Evolutionary conservation across 2,329 filamentous ascomycete genomes (phyloP).

Genomic region (Macrophomina pseudophaseolina): DNA sequence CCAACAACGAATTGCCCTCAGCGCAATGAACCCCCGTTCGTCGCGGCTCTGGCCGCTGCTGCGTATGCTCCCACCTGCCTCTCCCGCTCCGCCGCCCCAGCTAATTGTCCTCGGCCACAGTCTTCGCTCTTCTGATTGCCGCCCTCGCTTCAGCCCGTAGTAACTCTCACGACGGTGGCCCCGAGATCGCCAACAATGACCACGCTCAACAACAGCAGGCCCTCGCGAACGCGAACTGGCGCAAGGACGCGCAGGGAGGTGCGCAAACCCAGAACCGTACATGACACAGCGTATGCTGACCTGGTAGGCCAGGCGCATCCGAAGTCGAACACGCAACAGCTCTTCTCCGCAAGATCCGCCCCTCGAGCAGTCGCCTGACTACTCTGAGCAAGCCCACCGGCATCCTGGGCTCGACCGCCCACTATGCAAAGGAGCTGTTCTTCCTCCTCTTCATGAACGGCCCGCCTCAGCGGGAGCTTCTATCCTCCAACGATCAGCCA

Average conservation of each 20-base stretch:
- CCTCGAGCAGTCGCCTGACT: slow-evolving; percentile 47
- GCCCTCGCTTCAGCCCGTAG: slow-evolving; percentile 35
- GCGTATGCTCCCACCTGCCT: slow-evolving; percentile 9
- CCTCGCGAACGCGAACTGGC: slow-evolving; percentile 17
- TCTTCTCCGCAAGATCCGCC: slow-evolving; percentile 49
- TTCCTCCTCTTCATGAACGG: slow-evolving; percentile 69
- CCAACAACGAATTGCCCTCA: not conserved
- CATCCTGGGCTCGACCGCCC: slow-evolving; percentile 59
- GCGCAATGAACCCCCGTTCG: slow-evolving; percentile 22
- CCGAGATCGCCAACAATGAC: not conserved
- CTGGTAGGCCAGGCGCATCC: slow-evolving; percentile 31
- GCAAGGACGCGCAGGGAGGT: slow-evolving; percentile 24
- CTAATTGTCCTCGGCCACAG: slow-evolving; percentile 30
- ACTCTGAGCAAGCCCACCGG: slow-evolving; percentile 59
- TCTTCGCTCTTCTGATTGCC: slow-evolving; percentile 39
- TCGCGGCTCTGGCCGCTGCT: slow-evolving; percentile 28
- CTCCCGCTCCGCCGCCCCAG: not conserved
- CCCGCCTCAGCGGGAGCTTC: slow-evolving; percentile 54
- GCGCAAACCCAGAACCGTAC: not conserved
- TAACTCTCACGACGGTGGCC: slow-evolving; percentile 20
- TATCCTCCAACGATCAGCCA: slow-evolving; percentile 43
- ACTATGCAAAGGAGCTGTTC: slow-evolving; percentile 68
- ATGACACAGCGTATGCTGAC: slow-evolving; percentile 9
- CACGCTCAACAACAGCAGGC: slow-evolving; percentile 9
- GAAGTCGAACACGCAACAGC: slow-evolving; percentile 46